Evolutionary conservation across 345 rosid genomes (phyloP).

Genomic region (Camelina hispida): DNA sequence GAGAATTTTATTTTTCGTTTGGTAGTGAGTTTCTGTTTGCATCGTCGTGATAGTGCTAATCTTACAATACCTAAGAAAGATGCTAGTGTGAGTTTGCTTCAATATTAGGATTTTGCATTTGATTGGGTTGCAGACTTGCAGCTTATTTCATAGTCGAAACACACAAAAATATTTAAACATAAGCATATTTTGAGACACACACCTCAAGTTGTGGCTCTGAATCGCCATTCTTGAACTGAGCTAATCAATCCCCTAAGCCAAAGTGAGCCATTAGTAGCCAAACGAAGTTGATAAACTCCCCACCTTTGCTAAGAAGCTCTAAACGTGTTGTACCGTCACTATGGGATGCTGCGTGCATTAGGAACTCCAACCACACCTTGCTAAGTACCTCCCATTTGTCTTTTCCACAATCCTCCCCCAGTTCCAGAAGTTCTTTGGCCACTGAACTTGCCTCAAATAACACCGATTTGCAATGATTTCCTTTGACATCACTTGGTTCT

Average conservation of each 20-base stretch:
- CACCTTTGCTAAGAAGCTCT: conserved; percentile 51
- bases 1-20: background rate
- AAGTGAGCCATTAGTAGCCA: conserved; percentile 65
- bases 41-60: too few species aligned
- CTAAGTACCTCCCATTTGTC: conserved; percentile 27
- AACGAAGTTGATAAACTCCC: conserved; percentile 56
- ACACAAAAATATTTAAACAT: background rate
- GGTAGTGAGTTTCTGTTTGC: background rate
- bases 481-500: conserved; percentile 38
- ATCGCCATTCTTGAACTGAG: conserved; percentile 43
- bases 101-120: background rate
- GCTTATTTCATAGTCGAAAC: background rate
- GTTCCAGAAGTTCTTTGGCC: conserved; percentile 34
- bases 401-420: conserved; percentile 6
- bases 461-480: conserved; percentile 45
- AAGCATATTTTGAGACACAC: background rate
- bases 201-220: conserved; percentile 31
- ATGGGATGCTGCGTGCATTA: conserved; percentile 36
- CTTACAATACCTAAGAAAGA: too few species aligned
- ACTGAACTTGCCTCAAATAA: conserved; percentile 42
- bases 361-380: conserved; percentile 37
- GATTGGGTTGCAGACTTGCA: background rate
- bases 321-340: conserved; percentile 38
- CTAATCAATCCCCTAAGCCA: conserved; percentile 48
- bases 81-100: conserved; percentile 7